Evolutionary conservation across 164 flowering plant genomes (phyloP).

Genomic region (Hamamelis virginiana): DNA sequence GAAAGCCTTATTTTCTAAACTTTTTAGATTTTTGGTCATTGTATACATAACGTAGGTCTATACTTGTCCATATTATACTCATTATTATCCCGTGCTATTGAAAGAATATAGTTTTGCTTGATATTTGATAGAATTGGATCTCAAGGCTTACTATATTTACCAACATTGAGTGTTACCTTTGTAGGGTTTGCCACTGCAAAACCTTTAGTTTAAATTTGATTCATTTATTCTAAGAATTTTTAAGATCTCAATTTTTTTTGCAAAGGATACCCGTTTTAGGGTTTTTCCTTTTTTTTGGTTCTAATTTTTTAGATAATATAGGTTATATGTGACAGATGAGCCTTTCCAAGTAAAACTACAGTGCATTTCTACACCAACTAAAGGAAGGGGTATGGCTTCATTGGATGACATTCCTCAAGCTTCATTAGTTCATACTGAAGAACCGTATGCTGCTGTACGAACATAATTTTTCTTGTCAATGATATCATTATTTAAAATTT

Average conservation of each 20-base stretch:
- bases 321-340: slow-evolving; percentile 48
- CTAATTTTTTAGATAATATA: slow-evolving; percentile 17
- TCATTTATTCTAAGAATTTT: background rate
- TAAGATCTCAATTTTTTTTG: background rate
- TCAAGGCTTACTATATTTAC: background rate
- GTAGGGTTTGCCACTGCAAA: background rate
- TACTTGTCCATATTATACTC: too few species aligned
- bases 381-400: slow-evolving; percentile 83
- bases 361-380: slow-evolving; percentile 53
- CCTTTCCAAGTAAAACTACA: slow-evolving; percentile 32
- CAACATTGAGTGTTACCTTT: background rate
- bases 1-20: too few species aligned
- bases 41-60: too few species aligned
- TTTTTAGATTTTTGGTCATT: too few species aligned
- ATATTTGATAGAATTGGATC: background rate
- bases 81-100: too few species aligned
- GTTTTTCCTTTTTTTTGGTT: too few species aligned
- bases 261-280: background rate
- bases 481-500: background rate
- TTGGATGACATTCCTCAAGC: slow-evolving; percentile 46
- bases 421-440: slow-evolving; percentile 68
- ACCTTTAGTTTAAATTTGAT: background rate
- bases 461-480: background rate
- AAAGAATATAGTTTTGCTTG: background rate
- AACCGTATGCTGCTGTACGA: slow-evolving; percentile 80